Base-by-base conservation (phyloP, 2,329 filamentous ascomycete genomes). In the Trichoderma atrobrunneum region DNA sequence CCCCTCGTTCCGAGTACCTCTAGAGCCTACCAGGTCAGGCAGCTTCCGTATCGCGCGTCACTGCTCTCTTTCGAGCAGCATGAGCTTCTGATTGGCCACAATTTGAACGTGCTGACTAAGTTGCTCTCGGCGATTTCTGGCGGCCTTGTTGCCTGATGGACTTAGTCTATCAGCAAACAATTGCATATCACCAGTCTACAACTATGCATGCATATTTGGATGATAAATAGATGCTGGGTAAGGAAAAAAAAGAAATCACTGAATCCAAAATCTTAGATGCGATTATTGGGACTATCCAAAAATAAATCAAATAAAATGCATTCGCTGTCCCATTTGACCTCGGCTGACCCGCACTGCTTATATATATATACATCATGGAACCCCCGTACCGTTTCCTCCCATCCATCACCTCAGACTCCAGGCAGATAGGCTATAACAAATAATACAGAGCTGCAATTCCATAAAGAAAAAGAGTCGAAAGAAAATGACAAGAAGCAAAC, bases 21-120 rank as follows among this genome's bases (percentile, higher is more conserved):
- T 1, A 64, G 36, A n/a, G 24, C 36, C 51, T 48, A 21, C 54
- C 54, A 79, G 78, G 80, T 81, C 82, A 84, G 82, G 82, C 82
- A 84, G 82, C 82, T 84, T 78, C 78, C 75, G 76, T 79, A 78
- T 81, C 82, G 82, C 81, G 82, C 81, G 82, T 83, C 81, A 82
- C 80, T 78, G 77, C 57, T 26, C 48, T 54, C 26, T 36, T 67
- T 24, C 56, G 10, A 16, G 39, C 30, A 54, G 6, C 28, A 11
- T 2, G 57, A 70, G 57, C 66, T 70, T 54, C 66, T 70, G 66
- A 70, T 70, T 70, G 57, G 66, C 16, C 21, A n/a, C 5, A n/a
- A 1, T 6, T 26, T 14, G n/a, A 18, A 8, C 3, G 7, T n/a
- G 39, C 14, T 70, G 66, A 70, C 66, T 70, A 70, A 70, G 66